Base-by-base conservation (phyloP, 1,284 basidiomycete genomes). In the Trichosporon asahii region DNA sequence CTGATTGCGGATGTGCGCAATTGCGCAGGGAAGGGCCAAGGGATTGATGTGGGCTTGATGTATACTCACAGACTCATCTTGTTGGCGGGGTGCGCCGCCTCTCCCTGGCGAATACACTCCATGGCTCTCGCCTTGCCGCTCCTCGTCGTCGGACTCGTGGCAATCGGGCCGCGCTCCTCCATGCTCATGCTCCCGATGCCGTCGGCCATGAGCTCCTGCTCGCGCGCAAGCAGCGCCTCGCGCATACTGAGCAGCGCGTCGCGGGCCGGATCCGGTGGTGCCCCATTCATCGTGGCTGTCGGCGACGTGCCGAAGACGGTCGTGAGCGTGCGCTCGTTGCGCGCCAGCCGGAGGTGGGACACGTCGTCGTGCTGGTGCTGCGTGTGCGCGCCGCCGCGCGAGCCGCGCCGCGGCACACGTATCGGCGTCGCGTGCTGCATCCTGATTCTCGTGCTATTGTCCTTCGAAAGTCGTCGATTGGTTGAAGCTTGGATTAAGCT, bases 91-190 rank as follows among this genome's bases (percentile, higher is more conserved):
- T 74, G 64, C 1, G 35, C 64, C 21, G 68, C 72, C 65, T 82
- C 81, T 6, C 66, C 67, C 27, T 66, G 72, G 53, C 72, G 73
- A 12, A 82, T 81, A 12, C 64, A 67, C 55, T 76, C 72, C 65
- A 81, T 57, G 2, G 79, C 81, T 23, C 77, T 74, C n/a, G 68
- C 70, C 67, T 80, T 80, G 14, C 80, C 79, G 71, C 69, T 67
- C 6, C 69, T 27, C 18, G 68, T 70, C 7, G 66, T 61, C 29
- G 68, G 68, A 2, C 60, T 37, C 4, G 57, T 46, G 8, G 71
- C 66, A 15, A 72, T 21, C 0, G 23, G 37, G 4, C 9, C 6
- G 27, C 57, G 57, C 27, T 61, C 57, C 33, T 27, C 35, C 21
- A 72, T 66, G 31, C 40, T 65, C 64, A 72, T 64, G n/a, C 55